phyloP scores from a whole-genome alignment of 257 asterid species.

The Ilex asprella region DNA sequence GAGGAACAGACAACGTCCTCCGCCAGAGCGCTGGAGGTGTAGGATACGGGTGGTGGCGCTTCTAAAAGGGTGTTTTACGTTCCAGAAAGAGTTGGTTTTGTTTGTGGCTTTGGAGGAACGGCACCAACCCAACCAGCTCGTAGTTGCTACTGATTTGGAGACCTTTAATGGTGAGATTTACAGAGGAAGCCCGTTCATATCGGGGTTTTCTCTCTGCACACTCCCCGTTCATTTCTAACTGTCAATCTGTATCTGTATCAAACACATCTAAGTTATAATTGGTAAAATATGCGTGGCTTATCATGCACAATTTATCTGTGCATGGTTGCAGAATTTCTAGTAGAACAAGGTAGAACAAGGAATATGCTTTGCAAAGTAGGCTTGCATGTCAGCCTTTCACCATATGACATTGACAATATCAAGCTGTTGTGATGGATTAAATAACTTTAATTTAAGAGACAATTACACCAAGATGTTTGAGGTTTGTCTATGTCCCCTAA shows the following conservation, averaged over 20 bases:
- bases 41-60: background rate
- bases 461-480: too few species aligned
- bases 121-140: slow-evolving; percentile 20
- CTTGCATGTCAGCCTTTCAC: too few species aligned
- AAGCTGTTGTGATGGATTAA: too few species aligned
- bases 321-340: too few species aligned
- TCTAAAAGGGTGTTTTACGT: background rate
- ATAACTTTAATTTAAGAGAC: too few species aligned
- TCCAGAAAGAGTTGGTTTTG: background rate
- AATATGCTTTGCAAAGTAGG: too few species aligned
- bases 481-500: too few species aligned
- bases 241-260: background rate
- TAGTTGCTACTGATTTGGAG: slow-evolving; percentile 15
- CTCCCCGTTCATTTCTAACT: slow-evolving; percentile 26
- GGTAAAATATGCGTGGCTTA: too few species aligned
- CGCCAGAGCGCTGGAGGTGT: background rate
- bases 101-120: background rate
- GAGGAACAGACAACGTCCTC: background rate
- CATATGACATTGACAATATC: too few species aligned
- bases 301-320: too few species aligned
- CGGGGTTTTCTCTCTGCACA: slow-evolving; percentile 18
- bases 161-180: slow-evolving; percentile 21
- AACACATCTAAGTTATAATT: too few species aligned
- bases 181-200: slow-evolving; percentile 26
- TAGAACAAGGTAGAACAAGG: too few species aligned